Evolutionary conservation across 257 asterid genomes (phyloP), one percentile per base, ranked within the genome.

Genomic region (Primulina eburnea): DNA sequence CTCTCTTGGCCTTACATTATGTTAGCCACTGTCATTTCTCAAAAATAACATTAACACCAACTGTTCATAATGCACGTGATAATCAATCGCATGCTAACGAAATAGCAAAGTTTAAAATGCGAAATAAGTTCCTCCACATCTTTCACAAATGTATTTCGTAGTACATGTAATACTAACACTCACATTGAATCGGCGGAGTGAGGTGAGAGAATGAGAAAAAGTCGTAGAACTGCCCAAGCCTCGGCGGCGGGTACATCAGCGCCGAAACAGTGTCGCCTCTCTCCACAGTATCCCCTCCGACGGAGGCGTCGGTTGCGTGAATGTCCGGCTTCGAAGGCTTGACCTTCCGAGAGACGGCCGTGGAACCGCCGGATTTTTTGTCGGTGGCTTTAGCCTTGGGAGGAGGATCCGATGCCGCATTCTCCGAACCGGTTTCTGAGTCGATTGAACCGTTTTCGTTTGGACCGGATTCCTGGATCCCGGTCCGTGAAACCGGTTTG

Each of bases 171-270:
- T 38, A 38, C 47, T 14, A 34, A 43, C 37, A 59, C 95, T 87
- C 73, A 90, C 97, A 88, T 56, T 90, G 97, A 80, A 90, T 77
- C 6, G 97, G 97, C 33, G 96, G 87, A 68, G 90, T 77, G 79
- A 90, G 92, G 77, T 90, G 90, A 65, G 92, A 78, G 79, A 90
- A 84, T 2, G 96, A 85, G 88, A 90, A 87, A 80, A 90, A 90
- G 43, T 90, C 92, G 80, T 88, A 90, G 75, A 89, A 89, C 78
- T 84, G 92, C 50, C 90, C 93, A 16, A 91, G 88, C 83, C 78
- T 82, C 59, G 89, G 97, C 70, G 96, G 97, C 8, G 97, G 97
- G 71, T 71, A 87, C 91, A 91, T 72, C 78, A 82, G 66, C 67
- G 85, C 70, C 60, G 88, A 84, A 53, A 82, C 74, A 11, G 81